Evolutionary conservation across 345 rosid species (phyloP).

Genomic region (Aquilaria sinensis): DNA sequence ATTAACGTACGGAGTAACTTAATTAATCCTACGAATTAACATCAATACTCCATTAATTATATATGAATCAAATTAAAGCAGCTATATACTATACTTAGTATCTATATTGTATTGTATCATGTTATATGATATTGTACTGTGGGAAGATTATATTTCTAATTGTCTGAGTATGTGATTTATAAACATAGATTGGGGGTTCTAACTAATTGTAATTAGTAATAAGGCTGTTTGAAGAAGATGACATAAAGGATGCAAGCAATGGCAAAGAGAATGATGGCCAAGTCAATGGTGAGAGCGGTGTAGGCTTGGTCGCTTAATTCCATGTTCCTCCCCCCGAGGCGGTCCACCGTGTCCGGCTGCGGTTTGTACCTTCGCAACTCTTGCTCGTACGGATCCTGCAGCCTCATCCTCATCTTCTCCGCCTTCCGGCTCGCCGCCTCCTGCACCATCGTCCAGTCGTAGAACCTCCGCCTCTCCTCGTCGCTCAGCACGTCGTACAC

Average conservation of each 20-base stretch:
- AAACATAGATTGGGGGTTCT: no score
- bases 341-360: conserved; percentile 75
- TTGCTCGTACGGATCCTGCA: conserved; percentile 67
- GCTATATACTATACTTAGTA: no score
- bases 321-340: conserved; percentile 79
- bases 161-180: no score
- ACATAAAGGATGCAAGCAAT: conserved; percentile 60
- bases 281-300: conserved; percentile 76
- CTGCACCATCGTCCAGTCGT: conserved; percentile 92
- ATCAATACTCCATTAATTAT: no score
- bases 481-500: conserved; percentile 60
- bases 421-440: conserved; percentile 80
- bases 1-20: no score
- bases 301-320: conserved; percentile 74
- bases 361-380: conserved; percentile 40
- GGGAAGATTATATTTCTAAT: no score
- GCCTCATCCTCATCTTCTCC: conserved; percentile 62
- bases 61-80: no score
- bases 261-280: conserved; percentile 42
- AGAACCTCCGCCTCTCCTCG: conserved; percentile 61
- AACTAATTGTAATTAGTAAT: conserved; percentile 19
- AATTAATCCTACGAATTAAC: no score
- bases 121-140: no score
- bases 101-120: no score
- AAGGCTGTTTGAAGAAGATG: conserved; percentile 55